Percentiles rank a stretch among this genome's conserved stretches.
These are phyloP conservation scores for Euryodendron excelsum DNA, from an alignment of 148 eudicot species.

Conservation along the genomic window DNA sequence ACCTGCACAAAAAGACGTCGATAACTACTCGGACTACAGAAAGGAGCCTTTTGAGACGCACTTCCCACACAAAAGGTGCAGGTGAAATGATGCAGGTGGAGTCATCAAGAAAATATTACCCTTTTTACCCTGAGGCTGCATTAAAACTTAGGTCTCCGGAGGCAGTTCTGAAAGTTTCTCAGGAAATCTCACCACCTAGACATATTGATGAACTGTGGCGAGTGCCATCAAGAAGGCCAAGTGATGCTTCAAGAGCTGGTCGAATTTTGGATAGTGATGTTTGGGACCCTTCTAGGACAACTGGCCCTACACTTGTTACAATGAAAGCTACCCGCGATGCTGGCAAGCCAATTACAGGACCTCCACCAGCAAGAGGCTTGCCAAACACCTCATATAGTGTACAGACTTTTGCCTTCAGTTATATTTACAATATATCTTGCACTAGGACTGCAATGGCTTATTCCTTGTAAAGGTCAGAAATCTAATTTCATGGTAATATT, in stretches of 20 bases:
- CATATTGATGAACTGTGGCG: slow-evolving; percentile 13
- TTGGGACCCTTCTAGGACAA: slow-evolving; percentile 12
- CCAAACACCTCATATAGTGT: slow-evolving; percentile 23
- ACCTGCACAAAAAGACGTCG: slow-evolving; percentile 11
- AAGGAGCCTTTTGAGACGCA: not conserved
- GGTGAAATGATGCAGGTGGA: slow-evolving; percentile 12
- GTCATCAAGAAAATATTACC: slow-evolving; percentile 14
- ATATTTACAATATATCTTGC: not conserved
- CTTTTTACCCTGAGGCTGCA: not conserved
- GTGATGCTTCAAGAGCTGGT: slow-evolving; percentile 14
- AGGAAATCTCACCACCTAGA: slow-evolving; percentile 20
- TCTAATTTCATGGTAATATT: not conserved
- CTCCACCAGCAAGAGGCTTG: slow-evolving; percentile 25
- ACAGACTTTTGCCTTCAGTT: not conserved
- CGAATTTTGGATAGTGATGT: not conserved
- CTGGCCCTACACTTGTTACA: slow-evolving; percentile 8
- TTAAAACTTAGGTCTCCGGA: slow-evolving; percentile 21
- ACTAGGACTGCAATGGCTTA: not conserved
- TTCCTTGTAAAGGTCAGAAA: not conserved
- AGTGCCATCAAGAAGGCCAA: slow-evolving; percentile 19
- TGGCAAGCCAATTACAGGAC: slow-evolving; percentile 11
- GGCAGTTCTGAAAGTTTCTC: slow-evolving; percentile 12
- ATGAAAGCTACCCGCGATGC: slow-evolving; percentile 5
- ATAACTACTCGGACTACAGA: slow-evolving; percentile 16
- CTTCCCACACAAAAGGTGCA: slow-evolving; percentile 11